These are phyloP conservation scores for Microdochium paspali DNA, from an alignment of 2,329 filamentous ascomycete genomes.

Conservation along the genomic window DNA sequence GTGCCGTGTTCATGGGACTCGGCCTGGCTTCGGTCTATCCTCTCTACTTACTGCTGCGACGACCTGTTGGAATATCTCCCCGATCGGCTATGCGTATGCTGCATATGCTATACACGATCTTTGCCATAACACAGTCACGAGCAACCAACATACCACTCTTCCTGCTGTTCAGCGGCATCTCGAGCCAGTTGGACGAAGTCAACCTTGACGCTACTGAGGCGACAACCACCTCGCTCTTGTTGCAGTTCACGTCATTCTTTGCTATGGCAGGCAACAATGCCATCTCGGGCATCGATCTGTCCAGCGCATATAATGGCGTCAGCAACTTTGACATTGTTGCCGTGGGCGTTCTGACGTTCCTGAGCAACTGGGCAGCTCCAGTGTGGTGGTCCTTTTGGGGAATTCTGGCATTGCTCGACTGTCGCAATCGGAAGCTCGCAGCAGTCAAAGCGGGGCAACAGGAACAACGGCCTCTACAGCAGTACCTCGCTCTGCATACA, in stretches of 20 bases:
- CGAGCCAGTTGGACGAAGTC: slow-evolving; percentile 36
- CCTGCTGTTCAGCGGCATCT: slow-evolving; percentile 58
- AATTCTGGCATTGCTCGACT: slow-evolving; percentile 45
- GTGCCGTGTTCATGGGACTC: slow-evolving; percentile 40
- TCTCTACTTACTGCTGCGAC: slow-evolving; percentile 22
- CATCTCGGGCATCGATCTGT: slow-evolving; percentile 91
- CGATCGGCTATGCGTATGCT: slow-evolving; percentile 31
- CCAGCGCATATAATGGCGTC: slow-evolving; percentile 90
- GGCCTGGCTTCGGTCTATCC: slow-evolving; percentile 26
- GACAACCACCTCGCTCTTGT: slow-evolving; percentile 61
- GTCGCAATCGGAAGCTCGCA: slow-evolving; percentile 9
- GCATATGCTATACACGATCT: slow-evolving; percentile 64
- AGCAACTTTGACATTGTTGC: slow-evolving; percentile 68
- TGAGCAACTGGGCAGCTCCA: slow-evolving; percentile 84
- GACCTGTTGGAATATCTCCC: slow-evolving; percentile 8
- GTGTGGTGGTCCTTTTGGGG: slow-evolving; percentile 76
- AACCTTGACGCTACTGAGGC: slow-evolving; percentile 46
- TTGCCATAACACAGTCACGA: slow-evolving; percentile 80
- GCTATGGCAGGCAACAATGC: slow-evolving; percentile 85
- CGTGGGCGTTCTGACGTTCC: slow-evolving; percentile 76
- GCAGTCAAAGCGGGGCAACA: slow-evolving; percentile 3
- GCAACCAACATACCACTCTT: slow-evolving; percentile 80
- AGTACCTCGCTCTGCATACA: slow-evolving; percentile 57
- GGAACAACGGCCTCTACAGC: slow-evolving; percentile 21
- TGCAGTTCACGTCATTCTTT: slow-evolving; percentile 82